Percentiles rank a stretch among this genome's conserved stretches.
Evolutionary conservation across 495 filamentous ascomycete species (phyloP).

Genomic region (Aspergillus conjunctus): DNA sequence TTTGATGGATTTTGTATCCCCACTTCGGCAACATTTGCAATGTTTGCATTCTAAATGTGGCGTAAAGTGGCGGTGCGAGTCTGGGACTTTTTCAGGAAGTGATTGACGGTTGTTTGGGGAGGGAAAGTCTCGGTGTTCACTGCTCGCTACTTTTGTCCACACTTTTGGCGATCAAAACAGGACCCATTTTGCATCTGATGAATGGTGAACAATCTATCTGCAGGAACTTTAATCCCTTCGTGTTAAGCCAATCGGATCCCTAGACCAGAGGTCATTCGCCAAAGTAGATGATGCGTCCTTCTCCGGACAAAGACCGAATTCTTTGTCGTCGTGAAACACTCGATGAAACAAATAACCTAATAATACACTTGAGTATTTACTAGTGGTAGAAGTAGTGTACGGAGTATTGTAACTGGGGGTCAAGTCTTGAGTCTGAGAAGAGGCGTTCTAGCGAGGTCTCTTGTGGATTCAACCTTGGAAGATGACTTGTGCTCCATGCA

Average conservation of each 20-base stretch:
- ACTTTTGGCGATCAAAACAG: neutral
- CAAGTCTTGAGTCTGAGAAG: too few species aligned
- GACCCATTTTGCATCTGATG: neutral
- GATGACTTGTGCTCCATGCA: neutral
- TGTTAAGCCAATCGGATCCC: neutral
- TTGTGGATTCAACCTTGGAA: too few species aligned
- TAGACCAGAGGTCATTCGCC: neutral
- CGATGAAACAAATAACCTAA: neutral
- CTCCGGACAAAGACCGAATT: neutral
- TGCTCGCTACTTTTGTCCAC: neutral
- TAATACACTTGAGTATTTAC: neutral
- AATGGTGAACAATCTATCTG: neutral
- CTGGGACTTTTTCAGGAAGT: neutral
- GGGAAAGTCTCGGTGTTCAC: neutral
- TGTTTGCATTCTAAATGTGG: conserved; percentile 22
- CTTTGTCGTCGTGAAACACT: neutral
- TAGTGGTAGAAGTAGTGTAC: too few species aligned
- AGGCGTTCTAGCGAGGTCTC: too few species aligned
- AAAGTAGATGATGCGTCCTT: neutral
- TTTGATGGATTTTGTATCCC: conserved; percentile 9
- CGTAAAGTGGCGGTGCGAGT: conserved; percentile 9
- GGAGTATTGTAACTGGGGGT: too few species aligned
- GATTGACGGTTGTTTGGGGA: too few species aligned
- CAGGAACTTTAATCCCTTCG: neutral
- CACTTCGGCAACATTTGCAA: conserved; percentile 16